Evolutionary conservation across 2,329 filamentous ascomycete genomes (phyloP), one percentile per base, ranked within the genome.

Genomic region (Fusarium clavum): DNA sequence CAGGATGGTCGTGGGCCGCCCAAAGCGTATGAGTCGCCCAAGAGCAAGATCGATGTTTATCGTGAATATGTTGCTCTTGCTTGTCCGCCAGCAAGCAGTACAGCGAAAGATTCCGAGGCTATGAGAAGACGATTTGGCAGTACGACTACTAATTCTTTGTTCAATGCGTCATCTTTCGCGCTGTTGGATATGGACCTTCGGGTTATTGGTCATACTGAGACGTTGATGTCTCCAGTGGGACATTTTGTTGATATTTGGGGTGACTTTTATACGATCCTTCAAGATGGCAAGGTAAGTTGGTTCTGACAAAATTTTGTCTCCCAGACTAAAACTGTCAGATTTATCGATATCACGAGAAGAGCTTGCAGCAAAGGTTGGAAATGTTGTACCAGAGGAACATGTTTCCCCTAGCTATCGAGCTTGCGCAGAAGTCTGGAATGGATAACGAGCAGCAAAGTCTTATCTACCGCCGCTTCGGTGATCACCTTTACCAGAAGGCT

Each of bases 361-460:
- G 91, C 1, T 87, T 99, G 14, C 92, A 94, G 72, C 94, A 98
- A 78, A 93, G 96, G 76, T 85, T 99, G 1, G 95, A 98, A 69
- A 92, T 98, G 77, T 83, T 99, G 9, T 99, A 97, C 75, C 94
- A 97, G 75, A 90, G 95, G 54, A 97, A 98, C 77, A 89, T 98
- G 66, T 99, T 95, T 75, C 90, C 95, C 1, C 83, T 97, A 51
- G 96, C 96, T 3, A 96, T 98, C 71, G 97, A 95, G 74, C 84
- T 99, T 60, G 96, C 96, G 1, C 94, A 97, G 75, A 97, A 97
- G 79, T 90, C 91, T 12, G 93, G 94, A 2, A 86, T 98, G 75
- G 93, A 94, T 78, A 81, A 83, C 5, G 84, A 91, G 48, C 93
- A 98, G 79, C 93, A 97, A 74, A 98, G 97, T 75, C 85, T 92